Percentiles rank a stretch among this genome's conserved stretches.
Evolutionary conservation across 75 land plant species (phyloP).

Genomic region (Isoetes taiwanensis): DNA sequence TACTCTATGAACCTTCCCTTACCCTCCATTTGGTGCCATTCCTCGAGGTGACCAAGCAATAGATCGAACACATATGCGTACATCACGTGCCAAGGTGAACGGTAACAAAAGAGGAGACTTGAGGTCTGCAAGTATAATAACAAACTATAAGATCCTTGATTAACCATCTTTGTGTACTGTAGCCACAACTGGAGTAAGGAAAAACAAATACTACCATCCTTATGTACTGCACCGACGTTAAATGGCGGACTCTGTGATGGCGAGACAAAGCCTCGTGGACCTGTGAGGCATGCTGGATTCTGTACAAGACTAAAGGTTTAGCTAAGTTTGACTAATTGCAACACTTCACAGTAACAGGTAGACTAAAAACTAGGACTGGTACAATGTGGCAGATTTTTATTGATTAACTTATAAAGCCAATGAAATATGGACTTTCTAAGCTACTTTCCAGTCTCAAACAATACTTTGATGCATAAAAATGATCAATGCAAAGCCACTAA

Average conservation of each 20-base stretch:
- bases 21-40: constrained; percentile 73
- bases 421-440: not conserved
- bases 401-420: not conserved
- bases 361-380: too few relatives aligned
- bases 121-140: constrained; percentile 35
- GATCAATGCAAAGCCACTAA: not conserved
- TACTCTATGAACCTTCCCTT: not conserved
- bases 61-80: constrained; percentile 48
- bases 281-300: constrained; percentile 63
- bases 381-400: too few relatives aligned
- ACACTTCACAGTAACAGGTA: too few relatives aligned
- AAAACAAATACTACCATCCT: constrained; percentile 37
- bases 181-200: not conserved
- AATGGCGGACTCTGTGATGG: constrained; percentile 30
- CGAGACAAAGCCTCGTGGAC: constrained; percentile 53
- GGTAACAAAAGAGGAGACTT: constrained; percentile 35
- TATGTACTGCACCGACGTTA: constrained; percentile 49
- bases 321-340: too few relatives aligned
- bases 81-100: constrained; percentile 42
- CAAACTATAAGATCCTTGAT: not conserved
- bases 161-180: not conserved
- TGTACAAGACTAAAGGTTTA: too few relatives aligned
- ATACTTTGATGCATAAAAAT: not conserved
- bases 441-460: not conserved
- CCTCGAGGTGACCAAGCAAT: constrained; percentile 86